phyloP scores from a whole-genome alignment of 805 yeast genomes.

The Kazachstania bromeliacearum region DNA sequence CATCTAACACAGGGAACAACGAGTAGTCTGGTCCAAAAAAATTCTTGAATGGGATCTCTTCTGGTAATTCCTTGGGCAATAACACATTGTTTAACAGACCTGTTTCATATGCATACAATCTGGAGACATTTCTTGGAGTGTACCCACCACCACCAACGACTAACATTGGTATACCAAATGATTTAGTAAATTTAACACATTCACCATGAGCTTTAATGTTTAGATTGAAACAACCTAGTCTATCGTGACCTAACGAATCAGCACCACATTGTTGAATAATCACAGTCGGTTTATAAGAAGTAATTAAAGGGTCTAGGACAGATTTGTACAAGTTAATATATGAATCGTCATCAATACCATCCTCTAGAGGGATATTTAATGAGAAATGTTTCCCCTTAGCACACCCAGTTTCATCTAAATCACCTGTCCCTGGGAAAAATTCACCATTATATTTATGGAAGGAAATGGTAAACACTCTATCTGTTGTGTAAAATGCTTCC shows the following conservation, averaged over 20 bases:
- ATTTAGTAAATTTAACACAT: constrained; percentile 80
- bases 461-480: constrained; percentile 82
- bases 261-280: constrained; percentile 98
- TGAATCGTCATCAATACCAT: constrained; percentile 85
- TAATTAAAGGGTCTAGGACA: constrained; percentile 80
- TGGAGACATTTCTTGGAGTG: constrained; percentile 92
- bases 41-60: constrained; percentile 61
- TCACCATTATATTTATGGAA: constrained; percentile 86
- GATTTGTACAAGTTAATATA: constrained; percentile 44
- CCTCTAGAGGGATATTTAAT: constrained; percentile 78
- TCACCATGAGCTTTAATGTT: constrained; percentile 94
- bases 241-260: constrained; percentile 91
- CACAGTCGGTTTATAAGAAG: constrained; percentile 85
- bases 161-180: constrained; percentile 82
- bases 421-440: constrained; percentile 91
- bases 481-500: constrained; percentile 87
- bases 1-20: constrained; percentile 75
- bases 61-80: constrained; percentile 68
- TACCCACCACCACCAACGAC: constrained; percentile 98
- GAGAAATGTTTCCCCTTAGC: constrained; percentile 77
- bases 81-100: constrained; percentile 75
- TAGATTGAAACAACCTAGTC: constrained; percentile 90
- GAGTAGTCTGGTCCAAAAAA: constrained; percentile 89
- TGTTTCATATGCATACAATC: constrained; percentile 92
- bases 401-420: constrained; percentile 73